Percentiles rank a stretch among this genome's conserved stretches.
These are phyloP conservation scores for Eragrostis curvula DNA, from an alignment of 176 grass and related monocot genomes.

Conservation along the genomic window DNA sequence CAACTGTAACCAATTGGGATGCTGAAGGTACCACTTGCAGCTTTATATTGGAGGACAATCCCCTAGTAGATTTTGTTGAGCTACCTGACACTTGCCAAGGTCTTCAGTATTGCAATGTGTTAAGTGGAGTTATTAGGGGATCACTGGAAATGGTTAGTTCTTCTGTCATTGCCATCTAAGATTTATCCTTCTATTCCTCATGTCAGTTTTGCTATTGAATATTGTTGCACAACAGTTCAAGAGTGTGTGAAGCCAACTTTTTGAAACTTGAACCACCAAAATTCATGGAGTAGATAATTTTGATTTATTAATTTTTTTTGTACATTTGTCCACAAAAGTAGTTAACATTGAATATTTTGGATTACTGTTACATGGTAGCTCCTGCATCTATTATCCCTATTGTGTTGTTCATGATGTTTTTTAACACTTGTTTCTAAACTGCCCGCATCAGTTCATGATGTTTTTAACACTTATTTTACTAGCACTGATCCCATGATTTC, in stretches of 20 bases:
- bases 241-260: not conserved
- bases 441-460: not conserved
- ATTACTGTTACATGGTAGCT: not conserved
- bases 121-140: constrained; percentile 91
- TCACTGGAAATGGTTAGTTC: constrained; percentile 91
- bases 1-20: constrained; percentile 94
- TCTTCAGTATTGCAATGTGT: constrained; percentile 88
- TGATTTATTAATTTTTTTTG: not conserved
- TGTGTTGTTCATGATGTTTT: not conserved
- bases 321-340: not conserved
- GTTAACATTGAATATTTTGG: not conserved
- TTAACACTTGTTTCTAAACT: not conserved
- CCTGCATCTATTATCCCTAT: not conserved
- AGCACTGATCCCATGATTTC: not conserved
- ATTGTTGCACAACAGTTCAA: not conserved
- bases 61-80: constrained; percentile 97
- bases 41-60: constrained; percentile 96
- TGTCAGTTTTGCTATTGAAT: not conserved
- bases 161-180: not conserved
- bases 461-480: not conserved
- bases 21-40: constrained; percentile 91
- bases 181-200: not conserved
- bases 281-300: not conserved
- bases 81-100: constrained; percentile 98
- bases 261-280: not conserved